Base-by-base conservation (phyloP, 306 rosid genomes). In the Cicer judaicum region DNA sequence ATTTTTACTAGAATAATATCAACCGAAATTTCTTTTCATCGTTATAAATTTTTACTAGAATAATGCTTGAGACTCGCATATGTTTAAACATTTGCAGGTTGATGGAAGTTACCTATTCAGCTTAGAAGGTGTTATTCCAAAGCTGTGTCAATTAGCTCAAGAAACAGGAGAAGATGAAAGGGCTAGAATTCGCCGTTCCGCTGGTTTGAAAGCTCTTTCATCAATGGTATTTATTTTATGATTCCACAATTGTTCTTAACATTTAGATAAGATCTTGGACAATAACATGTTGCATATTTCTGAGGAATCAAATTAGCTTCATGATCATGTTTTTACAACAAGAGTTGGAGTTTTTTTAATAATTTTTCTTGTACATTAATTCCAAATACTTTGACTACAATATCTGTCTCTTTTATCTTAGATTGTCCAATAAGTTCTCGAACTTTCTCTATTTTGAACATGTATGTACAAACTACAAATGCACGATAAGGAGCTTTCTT, bases 61-160 rank as follows among this genome's bases (percentile, higher is more conserved):
- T 6, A 75, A 71, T 61, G 36, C 54, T 59, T 50, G 67, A 81
- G 44, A 76, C 59, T 68, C 43, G 68, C 34, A 36, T 41, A 52
- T 19, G 48, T 81, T 29, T 50, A 49, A 48, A 76, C 70, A 73
- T 70, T 83, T 85, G 55, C 84, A 95, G 99, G 78, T 16, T 69
- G 93, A 92, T 84, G 99, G 96, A 56, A 87, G 85, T 44, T 87
- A 87, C 80, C 68, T 89, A 85, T 95, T 90, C 85, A 95, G 72
- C 86, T 81, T 95, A 83, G 98, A 90, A 89, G 85, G 88, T 13
- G 85, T 86, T 78, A 79, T 92, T 74, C 97, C 97, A 12, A 90
- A 86, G 76, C 91, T 95, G 18, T 92, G 98, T 83, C 93, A 87
- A 69, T 77, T 95, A 81, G 88, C 91, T 80, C 98, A 90, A 86